These are phyloP conservation scores for Luffa aegyptiaca DNA, from an alignment of 306 rosid species.

Conservation along the genomic window DNA sequence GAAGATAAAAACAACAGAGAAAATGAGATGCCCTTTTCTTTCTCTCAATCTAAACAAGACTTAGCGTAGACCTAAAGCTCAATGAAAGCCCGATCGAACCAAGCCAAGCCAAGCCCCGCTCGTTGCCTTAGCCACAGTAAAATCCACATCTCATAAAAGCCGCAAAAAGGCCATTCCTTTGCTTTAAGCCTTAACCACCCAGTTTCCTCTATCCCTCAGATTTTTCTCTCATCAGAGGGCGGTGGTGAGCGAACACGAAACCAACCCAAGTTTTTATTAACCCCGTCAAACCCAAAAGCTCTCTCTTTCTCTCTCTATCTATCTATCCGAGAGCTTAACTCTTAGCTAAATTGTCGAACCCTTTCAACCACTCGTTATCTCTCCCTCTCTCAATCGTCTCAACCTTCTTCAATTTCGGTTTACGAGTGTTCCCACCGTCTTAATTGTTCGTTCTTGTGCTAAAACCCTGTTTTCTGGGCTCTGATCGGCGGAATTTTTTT, in stretches of 20 bases:
- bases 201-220: background rate
- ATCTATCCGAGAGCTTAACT: background rate
- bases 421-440: background rate
- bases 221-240: background rate
- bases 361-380: constrained; percentile 36
- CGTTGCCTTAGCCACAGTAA: constrained; percentile 4
- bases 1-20: background rate
- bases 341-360: constrained; percentile 19
- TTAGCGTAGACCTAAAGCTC: constrained; percentile 15
- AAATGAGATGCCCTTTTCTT: background rate
- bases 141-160: background rate
- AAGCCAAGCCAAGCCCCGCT: background rate
- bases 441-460: background rate
- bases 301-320: background rate
- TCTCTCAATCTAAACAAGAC: background rate
- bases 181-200: background rate
- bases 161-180: background rate
- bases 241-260: background rate
- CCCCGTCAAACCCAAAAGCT: background rate
- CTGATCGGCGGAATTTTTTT: background rate
- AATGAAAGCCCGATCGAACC: background rate
- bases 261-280: background rate
- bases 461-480: constrained; percentile 7
- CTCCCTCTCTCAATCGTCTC: constrained; percentile 13
- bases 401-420: background rate